Conservation (phyloP, 306 rosid genomes). For the Cucumis cinereus region DNA sequence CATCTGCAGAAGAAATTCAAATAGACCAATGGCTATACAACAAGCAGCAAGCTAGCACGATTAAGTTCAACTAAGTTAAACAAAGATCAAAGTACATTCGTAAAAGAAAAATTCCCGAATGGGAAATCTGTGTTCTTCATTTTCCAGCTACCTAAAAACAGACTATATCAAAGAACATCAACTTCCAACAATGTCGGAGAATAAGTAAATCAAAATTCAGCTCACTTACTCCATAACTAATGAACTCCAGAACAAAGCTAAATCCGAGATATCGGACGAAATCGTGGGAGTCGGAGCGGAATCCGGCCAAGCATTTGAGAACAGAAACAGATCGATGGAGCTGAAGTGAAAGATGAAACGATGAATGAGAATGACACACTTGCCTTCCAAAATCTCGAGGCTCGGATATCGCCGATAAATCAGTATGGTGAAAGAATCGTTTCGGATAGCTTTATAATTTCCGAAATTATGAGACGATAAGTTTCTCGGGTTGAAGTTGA, state of each 20-base stretch:
- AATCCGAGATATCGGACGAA: conserved; percentile 4
- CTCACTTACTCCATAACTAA: neutral
- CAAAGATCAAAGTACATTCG: neutral
- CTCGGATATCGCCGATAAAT: neutral
- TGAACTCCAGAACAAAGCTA: neutral
- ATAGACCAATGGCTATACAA: neutral
- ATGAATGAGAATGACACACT: neutral
- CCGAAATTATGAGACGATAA: neutral
- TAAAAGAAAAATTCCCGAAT: neutral
- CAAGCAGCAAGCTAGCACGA: neutral
- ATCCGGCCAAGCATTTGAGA: neutral
- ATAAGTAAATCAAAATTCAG: neutral
- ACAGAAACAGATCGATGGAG: neutral
- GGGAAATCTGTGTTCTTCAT: neutral
- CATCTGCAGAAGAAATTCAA: neutral
- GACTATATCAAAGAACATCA: neutral
- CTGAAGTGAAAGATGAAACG: neutral
- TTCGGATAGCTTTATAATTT: neutral
- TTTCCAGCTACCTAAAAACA: neutral
- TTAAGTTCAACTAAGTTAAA: neutral
- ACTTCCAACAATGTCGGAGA: neutral
- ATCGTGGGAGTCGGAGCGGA: neutral
- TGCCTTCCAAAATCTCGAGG: neutral
- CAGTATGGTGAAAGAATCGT: neutral
- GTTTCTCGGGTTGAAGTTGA: neutral